A percentile compares a stretch with the other conserved stretches of the same genome.
Conservation (phyloP, 345 rosid species). For the Eucalyptus pauciflora region DNA sequence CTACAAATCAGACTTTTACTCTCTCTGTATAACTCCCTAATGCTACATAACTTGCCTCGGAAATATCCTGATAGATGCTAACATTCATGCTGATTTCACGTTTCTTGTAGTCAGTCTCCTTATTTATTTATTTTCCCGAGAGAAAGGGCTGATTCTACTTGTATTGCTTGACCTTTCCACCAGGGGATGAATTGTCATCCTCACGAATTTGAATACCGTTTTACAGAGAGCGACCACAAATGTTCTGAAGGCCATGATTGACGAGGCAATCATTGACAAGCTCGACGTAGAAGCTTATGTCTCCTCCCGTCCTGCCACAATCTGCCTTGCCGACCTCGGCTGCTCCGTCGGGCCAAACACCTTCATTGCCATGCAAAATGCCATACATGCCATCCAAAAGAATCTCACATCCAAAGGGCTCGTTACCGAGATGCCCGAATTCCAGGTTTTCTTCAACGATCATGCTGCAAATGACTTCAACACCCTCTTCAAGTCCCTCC, state of each 20-base stretch:
- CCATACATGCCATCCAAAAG: neutral
- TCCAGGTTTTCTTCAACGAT: conserved; percentile 21
- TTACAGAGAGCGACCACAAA: neutral
- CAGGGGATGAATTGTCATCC: neutral
- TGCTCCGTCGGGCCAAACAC: neutral
- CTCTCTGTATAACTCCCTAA: neutral
- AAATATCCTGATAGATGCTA: neutral
- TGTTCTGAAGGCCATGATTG: neutral
- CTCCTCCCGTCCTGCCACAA: neutral
- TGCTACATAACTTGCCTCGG: neutral
- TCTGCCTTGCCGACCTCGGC: neutral
- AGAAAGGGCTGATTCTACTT: neutral
- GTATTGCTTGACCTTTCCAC: neutral
- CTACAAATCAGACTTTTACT: neutral
- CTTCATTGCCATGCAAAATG: neutral
- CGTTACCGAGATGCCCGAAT: conserved; percentile 11
- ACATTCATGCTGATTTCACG: neutral
- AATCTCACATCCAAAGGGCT: neutral
- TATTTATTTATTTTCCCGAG: neutral
- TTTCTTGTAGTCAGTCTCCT: neutral
- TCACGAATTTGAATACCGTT: neutral
- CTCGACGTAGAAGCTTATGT: neutral
- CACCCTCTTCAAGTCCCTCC: neutral
- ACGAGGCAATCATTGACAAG: neutral
- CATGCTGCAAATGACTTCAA: conserved; percentile 33